phyloP scores from a whole-genome alignment of 768 basidiomycete genomes.

The Mycena capillaripes region DNA sequence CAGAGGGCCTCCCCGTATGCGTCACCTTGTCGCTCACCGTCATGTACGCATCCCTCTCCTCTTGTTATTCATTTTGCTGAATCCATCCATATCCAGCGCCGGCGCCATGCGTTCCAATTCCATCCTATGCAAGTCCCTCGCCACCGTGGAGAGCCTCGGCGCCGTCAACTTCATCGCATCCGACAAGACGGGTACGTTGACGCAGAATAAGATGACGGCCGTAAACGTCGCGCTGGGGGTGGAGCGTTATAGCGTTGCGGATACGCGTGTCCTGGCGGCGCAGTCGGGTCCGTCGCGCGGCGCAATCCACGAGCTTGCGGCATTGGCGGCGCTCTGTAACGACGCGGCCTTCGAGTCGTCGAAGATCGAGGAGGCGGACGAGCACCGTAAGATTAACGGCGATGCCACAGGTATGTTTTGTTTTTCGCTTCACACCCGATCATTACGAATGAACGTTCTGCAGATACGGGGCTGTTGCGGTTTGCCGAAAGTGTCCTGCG shows the following conservation, averaged over 20 bases:
- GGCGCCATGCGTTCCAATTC: slow-evolving; percentile 65
- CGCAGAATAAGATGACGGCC: slow-evolving; percentile 72
- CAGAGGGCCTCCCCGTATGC: slow-evolving; percentile 67
- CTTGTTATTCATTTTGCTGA: not conserved
- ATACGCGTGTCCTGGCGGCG: slow-evolving; percentile 15
- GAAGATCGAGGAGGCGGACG: slow-evolving; percentile 41
- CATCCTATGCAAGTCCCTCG: slow-evolving; percentile 67
- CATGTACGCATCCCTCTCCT: slow-evolving; percentile 24
- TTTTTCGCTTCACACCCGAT: not conserved
- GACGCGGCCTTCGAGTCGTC: slow-evolving; percentile 58
- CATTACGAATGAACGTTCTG: not conserved
- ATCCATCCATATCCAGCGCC: slow-evolving; percentile 48
- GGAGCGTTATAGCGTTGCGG: slow-evolving; percentile 46
- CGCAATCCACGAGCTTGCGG: slow-evolving; percentile 48
- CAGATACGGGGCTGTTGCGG: slow-evolving; percentile 68
- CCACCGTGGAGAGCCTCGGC: slow-evolving; percentile 78
- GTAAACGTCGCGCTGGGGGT: slow-evolving; percentile 58
- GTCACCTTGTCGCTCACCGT: slow-evolving; percentile 68
- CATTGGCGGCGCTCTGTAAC: slow-evolving; percentile 66
- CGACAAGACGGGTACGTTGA: slow-evolving; percentile 76
- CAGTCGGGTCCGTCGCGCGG: slow-evolving; percentile 34
- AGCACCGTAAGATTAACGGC: slow-evolving; percentile 55
- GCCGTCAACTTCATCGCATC: slow-evolving; percentile 67
- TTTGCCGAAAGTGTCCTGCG: slow-evolving; percentile 56
- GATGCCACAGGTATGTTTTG: slow-evolving; percentile 64